Conservation (phyloP, 2,329 filamentous ascomycete species). For the Trichophyton equinum region DNA sequence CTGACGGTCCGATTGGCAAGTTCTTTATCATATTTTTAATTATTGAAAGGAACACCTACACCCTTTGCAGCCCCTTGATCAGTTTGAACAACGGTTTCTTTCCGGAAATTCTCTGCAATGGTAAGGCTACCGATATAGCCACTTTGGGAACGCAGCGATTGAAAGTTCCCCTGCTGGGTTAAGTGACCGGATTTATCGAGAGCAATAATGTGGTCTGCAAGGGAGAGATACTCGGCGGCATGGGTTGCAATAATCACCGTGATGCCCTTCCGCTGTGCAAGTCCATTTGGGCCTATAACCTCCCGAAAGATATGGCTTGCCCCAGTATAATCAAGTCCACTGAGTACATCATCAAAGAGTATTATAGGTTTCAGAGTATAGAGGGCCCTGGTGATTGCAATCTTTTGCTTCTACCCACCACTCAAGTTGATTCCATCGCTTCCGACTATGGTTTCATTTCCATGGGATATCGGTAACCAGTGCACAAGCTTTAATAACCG, state of each 20-base stretch:
- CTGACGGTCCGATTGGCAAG: not conserved
- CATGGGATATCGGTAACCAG: constrained; percentile 55
- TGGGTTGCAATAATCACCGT: constrained; percentile 25
- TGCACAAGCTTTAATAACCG: constrained; percentile 53
- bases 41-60: not conserved
- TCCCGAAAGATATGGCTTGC: constrained; percentile 38
- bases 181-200: not conserved
- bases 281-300: constrained; percentile 35
- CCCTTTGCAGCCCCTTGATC: not conserved
- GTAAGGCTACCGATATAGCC: not conserved
- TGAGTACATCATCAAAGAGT: constrained; percentile 42
- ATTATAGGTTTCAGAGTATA: constrained; percentile 45
- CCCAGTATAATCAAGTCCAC: constrained; percentile 38
- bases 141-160: not conserved
- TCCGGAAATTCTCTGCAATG: not conserved
- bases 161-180: not conserved
- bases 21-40: not conserved
- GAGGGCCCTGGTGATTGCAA: constrained; percentile 65
- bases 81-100: not conserved
- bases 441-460: constrained; percentile 61
- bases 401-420: constrained; percentile 69
- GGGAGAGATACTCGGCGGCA: constrained; percentile 22
- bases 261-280: constrained; percentile 29
- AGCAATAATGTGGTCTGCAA: not conserved
- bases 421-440: constrained; percentile 56